phyloP scores from a whole-genome alignment of 1,284 basidiomycete species.

The Trametes sp. region DNA sequence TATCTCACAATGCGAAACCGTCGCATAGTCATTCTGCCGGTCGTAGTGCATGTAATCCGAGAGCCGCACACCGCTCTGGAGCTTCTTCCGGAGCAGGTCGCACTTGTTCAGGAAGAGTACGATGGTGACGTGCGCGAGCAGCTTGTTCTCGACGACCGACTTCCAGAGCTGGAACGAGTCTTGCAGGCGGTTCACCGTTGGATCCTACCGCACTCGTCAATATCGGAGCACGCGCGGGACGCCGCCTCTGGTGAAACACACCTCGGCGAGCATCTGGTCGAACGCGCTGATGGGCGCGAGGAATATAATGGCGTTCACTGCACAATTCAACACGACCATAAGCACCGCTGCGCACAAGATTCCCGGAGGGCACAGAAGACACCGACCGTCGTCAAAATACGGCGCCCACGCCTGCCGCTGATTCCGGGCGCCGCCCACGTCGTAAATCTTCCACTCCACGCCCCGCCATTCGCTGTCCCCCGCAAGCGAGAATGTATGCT shows the following conservation, averaged over 20 bases:
- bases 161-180: constrained; percentile 80
- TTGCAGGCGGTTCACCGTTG: constrained; percentile 74
- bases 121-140: constrained; percentile 73
- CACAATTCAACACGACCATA: constrained; percentile 5
- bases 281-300: constrained; percentile 85
- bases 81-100: constrained; percentile 77
- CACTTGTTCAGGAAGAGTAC: constrained; percentile 83
- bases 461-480: constrained; percentile 62
- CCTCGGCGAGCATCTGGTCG: constrained; percentile 81
- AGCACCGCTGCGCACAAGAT: constrained; percentile 1
- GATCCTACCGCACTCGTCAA: constrained; percentile 54
- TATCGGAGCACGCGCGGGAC: not conserved
- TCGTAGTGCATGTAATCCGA: constrained; percentile 69
- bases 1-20: constrained; percentile 70
- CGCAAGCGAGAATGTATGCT: constrained; percentile 72
- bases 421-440: constrained; percentile 79
- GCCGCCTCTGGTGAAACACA: constrained; percentile 40
- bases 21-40: constrained; percentile 77
- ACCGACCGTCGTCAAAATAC: constrained; percentile 80
- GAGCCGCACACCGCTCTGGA: constrained; percentile 77
- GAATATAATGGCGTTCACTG: constrained; percentile 86
- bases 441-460: constrained; percentile 80
- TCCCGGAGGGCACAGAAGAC: not conserved
- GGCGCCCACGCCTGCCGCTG: constrained; percentile 85
- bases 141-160: constrained; percentile 69